These are phyloP conservation scores for Pestalotiopsis sp. DNA, from an alignment of 2,329 filamentous ascomycete species.

Conservation along the genomic window DNA sequence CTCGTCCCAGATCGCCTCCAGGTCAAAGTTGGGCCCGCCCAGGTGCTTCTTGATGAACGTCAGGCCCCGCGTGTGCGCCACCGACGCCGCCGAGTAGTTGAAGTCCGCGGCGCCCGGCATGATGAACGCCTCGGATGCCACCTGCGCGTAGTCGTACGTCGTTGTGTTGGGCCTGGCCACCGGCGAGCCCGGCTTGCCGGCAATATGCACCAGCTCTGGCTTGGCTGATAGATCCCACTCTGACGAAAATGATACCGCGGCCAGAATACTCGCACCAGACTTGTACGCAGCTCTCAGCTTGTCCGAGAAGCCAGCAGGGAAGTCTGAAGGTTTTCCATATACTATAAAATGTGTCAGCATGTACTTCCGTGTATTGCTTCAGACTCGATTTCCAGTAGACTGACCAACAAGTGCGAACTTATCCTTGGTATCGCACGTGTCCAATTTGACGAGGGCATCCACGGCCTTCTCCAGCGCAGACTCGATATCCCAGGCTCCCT, in stretches of 20 bases:
- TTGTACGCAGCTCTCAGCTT: conserved; percentile 21
- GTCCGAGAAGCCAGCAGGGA: conserved; percentile 18
- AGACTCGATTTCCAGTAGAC: conserved; percentile 13
- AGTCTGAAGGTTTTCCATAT: conserved; percentile 24
- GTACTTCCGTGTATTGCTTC: neutral
- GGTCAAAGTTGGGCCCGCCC: conserved; percentile 69
- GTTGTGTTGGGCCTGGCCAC: conserved; percentile 19
- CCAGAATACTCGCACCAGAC: conserved; percentile 27
- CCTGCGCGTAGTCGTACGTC: conserved; percentile 47
- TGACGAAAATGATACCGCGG: conserved; percentile 34
- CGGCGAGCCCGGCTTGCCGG: conserved; percentile 20
- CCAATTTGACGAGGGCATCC: conserved; percentile 22
- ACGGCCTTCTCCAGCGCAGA: neutral
- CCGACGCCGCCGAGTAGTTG: conserved; percentile 54
- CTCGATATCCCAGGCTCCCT: conserved; percentile 5
- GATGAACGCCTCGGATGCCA: conserved; percentile 44
- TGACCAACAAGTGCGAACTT: conserved; percentile 42
- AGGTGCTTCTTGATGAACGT: conserved; percentile 66
- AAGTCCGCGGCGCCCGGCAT: conserved; percentile 54
- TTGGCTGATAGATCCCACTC: conserved; percentile 24
- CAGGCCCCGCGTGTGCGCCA: conserved; percentile 69
- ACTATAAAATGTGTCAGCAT: conserved; percentile 17
- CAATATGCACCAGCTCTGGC: conserved; percentile 31
- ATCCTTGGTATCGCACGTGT: conserved; percentile 37
- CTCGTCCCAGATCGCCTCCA: conserved; percentile 80